Conservation (phyloP, 768 basidiomycete genomes). For the Leccinum disarticulatum region DNA sequence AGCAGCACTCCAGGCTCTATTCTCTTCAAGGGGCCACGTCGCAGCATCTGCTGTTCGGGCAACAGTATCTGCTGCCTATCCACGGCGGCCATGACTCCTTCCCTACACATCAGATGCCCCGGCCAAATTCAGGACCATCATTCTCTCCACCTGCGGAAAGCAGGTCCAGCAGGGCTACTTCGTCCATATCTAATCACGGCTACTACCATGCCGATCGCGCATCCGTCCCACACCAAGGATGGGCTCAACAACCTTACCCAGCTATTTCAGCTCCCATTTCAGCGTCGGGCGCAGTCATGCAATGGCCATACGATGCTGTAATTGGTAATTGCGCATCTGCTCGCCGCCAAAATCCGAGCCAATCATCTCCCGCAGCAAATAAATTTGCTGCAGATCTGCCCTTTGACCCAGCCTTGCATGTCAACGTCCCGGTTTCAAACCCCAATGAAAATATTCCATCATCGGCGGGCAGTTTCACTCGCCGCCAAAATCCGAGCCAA, state of each 20-base stretch:
- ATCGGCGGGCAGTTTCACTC: background rate
- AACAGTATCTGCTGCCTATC: background rate
- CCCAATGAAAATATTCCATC: conserved; percentile 5
- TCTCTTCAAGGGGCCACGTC: background rate
- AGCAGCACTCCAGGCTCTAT: conserved; percentile 2
- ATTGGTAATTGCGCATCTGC: background rate
- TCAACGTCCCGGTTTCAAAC: background rate
- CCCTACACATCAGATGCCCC: conserved; percentile 1
- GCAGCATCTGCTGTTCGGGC: conserved; percentile 1
- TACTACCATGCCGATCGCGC: conserved; percentile 20
- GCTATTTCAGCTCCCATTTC: background rate
- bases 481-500: conserved; percentile 1
- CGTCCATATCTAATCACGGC: conserved; percentile 12
- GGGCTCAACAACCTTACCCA: background rate
- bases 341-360: background rate
- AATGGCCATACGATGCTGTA: background rate
- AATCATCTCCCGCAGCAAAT: conserved; percentile 1
- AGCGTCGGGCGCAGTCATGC: background rate
- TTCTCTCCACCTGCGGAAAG: conserved; percentile 5
- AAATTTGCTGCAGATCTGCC: background rate
- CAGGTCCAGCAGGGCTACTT: conserved; percentile 1
- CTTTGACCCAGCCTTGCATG: conserved; percentile 3
- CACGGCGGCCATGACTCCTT: background rate
- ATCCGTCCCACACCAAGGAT: conserved; percentile 4
- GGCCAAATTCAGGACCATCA: conserved; percentile 7